Base-by-base conservation (phyloP, 2,329 filamentous ascomycete species). In the Sodiomyces alkalinus region DNA sequence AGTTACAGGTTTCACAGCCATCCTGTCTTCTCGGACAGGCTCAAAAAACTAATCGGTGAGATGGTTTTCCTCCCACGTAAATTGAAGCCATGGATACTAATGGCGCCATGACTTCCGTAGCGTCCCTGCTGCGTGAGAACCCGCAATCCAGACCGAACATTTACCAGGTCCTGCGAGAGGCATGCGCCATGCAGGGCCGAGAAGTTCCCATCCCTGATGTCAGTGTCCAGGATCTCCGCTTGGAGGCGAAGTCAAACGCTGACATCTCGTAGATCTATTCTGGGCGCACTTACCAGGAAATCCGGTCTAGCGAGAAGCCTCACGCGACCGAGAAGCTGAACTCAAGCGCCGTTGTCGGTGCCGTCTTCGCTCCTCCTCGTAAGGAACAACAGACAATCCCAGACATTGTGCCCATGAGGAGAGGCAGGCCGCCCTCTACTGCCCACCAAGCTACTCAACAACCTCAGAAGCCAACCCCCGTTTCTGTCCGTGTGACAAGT, bases 391-490 rank as follows among this genome's bases (percentile, higher is more conserved):
- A 78, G 40, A 60, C 66, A 7, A 74, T 96, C 30, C 90, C 90
- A 7, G 83, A 94, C 15, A 83, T 98, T 36, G 75, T 80, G 20
- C 90, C 87, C 1, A 96, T 96, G 90, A 72, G 90, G 35, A 70
- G 90, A 55, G 90, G 90, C 4, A 66, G 83, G 35, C 80, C 85
- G 12, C 54, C 62, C 15, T 51, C 50, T 5, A 45, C 57, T 13
- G 43, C 48, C 16, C 39, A 30, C 28, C 37, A 33, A 19, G 21
- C 27, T 15, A 64, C 4, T 65, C 62, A 42, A 41, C 58, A 35
- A 42, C 56, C 12, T 59, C 62, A 33, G 21, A 74, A 71, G 44
- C 68, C 67, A 29, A 77, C 58, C 41, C 67, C 74, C 6, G 83
- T 80, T 5, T 78, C 82, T 0, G 68, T 74, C 39, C 68, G 75